Evolutionary conservation across 352 stramenopile genomes (phyloP).

Genomic region (Blastocystis hominis): DNA sequence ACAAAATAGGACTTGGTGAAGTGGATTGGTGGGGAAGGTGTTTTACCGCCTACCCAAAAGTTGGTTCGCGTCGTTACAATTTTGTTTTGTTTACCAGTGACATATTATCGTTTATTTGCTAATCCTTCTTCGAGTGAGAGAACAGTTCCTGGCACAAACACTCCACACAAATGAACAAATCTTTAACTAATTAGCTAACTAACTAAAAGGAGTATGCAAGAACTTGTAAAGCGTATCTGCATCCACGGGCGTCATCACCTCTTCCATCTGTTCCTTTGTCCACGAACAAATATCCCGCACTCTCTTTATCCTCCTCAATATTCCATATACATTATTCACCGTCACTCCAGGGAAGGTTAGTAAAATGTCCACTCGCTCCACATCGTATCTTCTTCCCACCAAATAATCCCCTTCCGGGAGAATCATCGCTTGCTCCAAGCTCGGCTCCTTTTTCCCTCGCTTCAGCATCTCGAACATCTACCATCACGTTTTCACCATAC

Average conservation of each 20-base stretch:
- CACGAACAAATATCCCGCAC: slow-evolving; percentile 22
- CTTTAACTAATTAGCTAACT: not conserved
- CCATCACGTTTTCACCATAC: not conserved
- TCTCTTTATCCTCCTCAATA: slow-evolving; percentile 29
- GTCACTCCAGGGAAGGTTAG: not conserved
- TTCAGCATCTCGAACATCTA: slow-evolving; percentile 52
- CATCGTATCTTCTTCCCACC: slow-evolving; percentile 23
- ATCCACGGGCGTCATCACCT: slow-evolving; percentile 6
- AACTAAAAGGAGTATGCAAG: slow-evolving; percentile 42
- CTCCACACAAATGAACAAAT: not conserved
- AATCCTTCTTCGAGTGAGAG: not conserved
- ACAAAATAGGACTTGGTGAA: too few relatives aligned
- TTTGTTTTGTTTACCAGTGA: too few relatives aligned
- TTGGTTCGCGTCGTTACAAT: too few relatives aligned
- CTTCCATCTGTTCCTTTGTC: not conserved
- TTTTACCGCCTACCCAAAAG: too few relatives aligned
- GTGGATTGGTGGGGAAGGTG: too few relatives aligned
- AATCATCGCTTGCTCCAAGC: slow-evolving; percentile 4
- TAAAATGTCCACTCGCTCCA: slow-evolving; percentile 15
- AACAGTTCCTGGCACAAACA: not conserved
- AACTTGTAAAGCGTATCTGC: slow-evolving; percentile 6
- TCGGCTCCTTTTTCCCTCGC: not conserved
- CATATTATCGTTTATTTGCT: too few relatives aligned
- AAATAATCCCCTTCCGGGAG: not conserved
- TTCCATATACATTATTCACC: slow-evolving; percentile 36